Evolutionary conservation across 2,329 filamentous ascomycete species (phyloP).

Genomic region (Lecanosticta acicola): DNA sequence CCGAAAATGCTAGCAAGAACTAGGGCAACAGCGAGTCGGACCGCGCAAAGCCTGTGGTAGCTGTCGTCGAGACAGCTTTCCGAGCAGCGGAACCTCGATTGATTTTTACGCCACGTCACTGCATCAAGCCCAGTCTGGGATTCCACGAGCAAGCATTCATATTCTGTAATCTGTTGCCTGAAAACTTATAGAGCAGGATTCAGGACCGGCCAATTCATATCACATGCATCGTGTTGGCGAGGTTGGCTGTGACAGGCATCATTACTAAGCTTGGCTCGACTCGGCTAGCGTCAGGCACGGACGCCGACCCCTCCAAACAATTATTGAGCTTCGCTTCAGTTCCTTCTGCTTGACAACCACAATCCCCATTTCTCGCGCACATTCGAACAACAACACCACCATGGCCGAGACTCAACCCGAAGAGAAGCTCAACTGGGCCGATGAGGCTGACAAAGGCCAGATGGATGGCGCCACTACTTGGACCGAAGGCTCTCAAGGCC

Average conservation of each 20-base stretch:
- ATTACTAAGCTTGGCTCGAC: too few species aligned
- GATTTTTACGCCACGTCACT: neutral
- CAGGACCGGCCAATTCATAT: neutral
- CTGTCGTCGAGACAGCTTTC: too few species aligned
- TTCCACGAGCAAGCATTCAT: too few species aligned
- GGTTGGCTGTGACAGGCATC: too few species aligned
- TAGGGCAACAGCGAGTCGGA: too few species aligned
- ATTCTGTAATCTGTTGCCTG: neutral
- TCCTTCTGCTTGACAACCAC: neutral
- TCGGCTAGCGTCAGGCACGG: neutral
- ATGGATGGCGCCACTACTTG: conserved; percentile 43
- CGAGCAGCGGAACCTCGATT: too few species aligned
- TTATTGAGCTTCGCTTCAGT: neutral
- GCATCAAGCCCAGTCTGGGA: too few species aligned
- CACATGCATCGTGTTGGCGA: too few species aligned
- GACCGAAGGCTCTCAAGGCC: conserved; percentile 40
- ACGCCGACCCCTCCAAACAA: neutral
- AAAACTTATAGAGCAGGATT: neutral
- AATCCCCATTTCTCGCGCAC: neutral
- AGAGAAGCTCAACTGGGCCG: conserved; percentile 27
- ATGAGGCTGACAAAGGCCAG: conserved; percentile 29
- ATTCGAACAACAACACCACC: conserved; percentile 10
- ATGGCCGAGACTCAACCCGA: conserved; percentile 10
- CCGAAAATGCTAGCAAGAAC: too few species aligned
- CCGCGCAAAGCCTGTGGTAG: too few species aligned